A percentile compares a stretch with the other conserved stretches of the same genome.
phyloP scores from a whole-genome alignment of 495 filamentous ascomycete species.

The Penicillium fimorum region DNA sequence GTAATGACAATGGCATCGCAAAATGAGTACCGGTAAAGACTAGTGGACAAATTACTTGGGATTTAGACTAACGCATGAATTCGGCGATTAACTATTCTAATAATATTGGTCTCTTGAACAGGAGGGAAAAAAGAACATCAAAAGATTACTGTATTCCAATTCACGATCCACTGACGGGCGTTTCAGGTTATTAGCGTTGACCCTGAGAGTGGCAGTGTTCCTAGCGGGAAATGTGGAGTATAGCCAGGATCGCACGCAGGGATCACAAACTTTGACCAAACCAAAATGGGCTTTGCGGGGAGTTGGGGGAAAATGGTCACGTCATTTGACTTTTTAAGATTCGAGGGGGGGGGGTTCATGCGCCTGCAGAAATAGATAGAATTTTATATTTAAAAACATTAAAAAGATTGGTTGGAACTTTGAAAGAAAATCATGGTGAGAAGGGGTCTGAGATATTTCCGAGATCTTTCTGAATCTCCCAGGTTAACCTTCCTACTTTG shows the following conservation, averaged over 20 bases:
- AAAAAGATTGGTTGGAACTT: too few species aligned
- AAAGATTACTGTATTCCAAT: not conserved
- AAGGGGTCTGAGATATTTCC: constrained; percentile 2
- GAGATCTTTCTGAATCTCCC: not conserved
- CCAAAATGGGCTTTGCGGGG: constrained; percentile 35
- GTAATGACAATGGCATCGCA: constrained; percentile 6
- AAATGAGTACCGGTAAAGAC: not conserved
- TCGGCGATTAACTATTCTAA: not conserved
- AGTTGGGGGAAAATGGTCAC: constrained; percentile 6
- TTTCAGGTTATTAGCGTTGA: constrained; percentile 42
- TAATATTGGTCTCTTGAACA: not conserved
- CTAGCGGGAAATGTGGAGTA: constrained; percentile 27
- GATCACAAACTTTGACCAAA: constrained; percentile 20
- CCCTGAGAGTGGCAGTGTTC: constrained; percentile 40
- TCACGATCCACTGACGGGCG: constrained; percentile 14
- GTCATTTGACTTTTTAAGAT: constrained; percentile 8
- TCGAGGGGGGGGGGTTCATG: not conserved
- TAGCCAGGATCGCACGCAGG: constrained; percentile 40
- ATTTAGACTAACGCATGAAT: constrained; percentile 2
- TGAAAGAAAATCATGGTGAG: not conserved
- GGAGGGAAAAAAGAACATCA: not conserved
- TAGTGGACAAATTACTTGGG: not conserved
- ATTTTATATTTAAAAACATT: too few species aligned
- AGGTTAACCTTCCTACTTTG: constrained; percentile 5
- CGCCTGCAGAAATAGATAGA: not conserved